These are phyloP conservation scores for Staphylotrichum longicolle DNA, from an alignment of 495 filamentous ascomycete species.

Conservation along the genomic window DNA sequence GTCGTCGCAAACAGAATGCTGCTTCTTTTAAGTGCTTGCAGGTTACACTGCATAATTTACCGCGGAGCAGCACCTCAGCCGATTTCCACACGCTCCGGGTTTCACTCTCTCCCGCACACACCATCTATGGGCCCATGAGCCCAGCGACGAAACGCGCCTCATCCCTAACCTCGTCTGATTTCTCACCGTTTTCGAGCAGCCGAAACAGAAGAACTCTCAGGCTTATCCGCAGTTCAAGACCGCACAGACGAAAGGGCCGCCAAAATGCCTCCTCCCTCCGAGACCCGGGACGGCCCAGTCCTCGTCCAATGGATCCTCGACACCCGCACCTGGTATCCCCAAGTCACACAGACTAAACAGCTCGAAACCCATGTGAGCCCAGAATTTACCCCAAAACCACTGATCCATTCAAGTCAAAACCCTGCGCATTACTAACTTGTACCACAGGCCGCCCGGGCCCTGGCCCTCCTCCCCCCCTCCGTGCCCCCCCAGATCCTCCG, in stretches of 20 bases:
- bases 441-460: slow-evolving; percentile 51
- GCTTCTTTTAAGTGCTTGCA: too few relatives aligned
- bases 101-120: background rate
- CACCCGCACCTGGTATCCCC: slow-evolving; percentile 45
- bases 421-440: background rate
- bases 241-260: background rate
- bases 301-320: slow-evolving; percentile 50
- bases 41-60: too few relatives aligned
- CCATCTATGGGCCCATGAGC: too few relatives aligned
- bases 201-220: too few relatives aligned
- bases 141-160: background rate
- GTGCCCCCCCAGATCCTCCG: slow-evolving; percentile 52
- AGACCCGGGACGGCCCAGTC: slow-evolving; percentile 9
- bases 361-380: slow-evolving; percentile 41
- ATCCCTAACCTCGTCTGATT: background rate
- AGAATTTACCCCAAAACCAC: too few relatives aligned
- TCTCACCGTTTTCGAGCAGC: too few relatives aligned
- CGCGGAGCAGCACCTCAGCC: background rate
- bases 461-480: slow-evolving; percentile 53
- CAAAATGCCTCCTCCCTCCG: slow-evolving; percentile 8
- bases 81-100: background rate
- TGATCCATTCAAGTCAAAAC: too few relatives aligned
- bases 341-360: slow-evolving; percentile 39
- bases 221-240: background rate
- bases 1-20: too few relatives aligned